Evolutionary conservation across 352 stramenopile genomes (phyloP), one percentile per base, ranked within the genome.

Genomic region (Pythium sp.): DNA sequence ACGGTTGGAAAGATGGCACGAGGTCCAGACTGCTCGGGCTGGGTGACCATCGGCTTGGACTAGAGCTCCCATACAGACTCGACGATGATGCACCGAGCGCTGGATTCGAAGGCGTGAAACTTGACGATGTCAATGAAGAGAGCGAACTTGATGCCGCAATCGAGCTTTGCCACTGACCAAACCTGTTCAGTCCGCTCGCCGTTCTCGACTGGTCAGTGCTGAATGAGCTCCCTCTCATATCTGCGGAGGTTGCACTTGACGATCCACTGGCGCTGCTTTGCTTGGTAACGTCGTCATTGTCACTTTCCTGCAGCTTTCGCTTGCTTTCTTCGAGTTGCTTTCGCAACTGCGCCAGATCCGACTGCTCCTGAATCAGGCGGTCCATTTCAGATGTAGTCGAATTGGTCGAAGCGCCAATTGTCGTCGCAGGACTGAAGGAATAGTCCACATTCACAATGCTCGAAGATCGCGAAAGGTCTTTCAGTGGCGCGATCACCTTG

Each of bases 251-350:
- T 11, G 65, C 20, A 55, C 22, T 62, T 5, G 34, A 49, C 18
- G 43, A 49, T 8, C 43, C 43, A 51, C 43, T 61, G 14, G 57
- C 18, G 38, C 18, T 53, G 26, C 3, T 68, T 53, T 14, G 12
- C 38, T 60, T 12, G 43, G 14, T 15, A 49, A 24, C 34, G 8
- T 15, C 20, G 15, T 47, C 34, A 15, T 59, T n/a, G 34, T 80
- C 70, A 6, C 79, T 71, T 20, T 77, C 76, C 24, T 87, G 68
- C 12, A 92, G 65, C 38, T 88, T 80, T 38, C 80, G 80, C 38
- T 90, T 89, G 67, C 74, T 90, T 53, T 90, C 84, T 73, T 93
- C 84, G 6, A 91, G 68, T 36, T 92, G 71, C n/a, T 80, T 70
- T 22, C 74, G 84, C 59, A 92, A 62, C 38, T 76, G 70, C 14